Evolutionary conservation across 148 eudicot species (phyloP).

Genomic region (Heliamphora exappendiculata): DNA sequence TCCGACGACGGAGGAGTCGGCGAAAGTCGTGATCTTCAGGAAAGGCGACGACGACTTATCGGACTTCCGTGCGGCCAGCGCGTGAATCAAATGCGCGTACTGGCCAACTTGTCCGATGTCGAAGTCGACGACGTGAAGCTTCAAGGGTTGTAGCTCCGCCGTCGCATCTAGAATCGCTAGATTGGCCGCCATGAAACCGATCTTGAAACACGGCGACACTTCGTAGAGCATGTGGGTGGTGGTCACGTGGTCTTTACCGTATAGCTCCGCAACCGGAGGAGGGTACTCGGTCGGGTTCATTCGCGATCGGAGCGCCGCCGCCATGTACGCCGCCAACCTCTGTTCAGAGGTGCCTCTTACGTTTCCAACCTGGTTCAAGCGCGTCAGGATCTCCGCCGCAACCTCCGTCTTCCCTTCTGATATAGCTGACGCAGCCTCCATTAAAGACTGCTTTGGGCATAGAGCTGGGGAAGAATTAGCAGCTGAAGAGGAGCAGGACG

Average conservation of each 20-base stretch:
- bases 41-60: neutral
- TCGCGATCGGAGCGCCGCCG: slow-evolving; percentile 52
- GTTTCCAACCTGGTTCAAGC: slow-evolving; percentile 37
- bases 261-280: slow-evolving; percentile 30
- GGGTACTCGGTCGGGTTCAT: slow-evolving; percentile 30
- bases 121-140: slow-evolving; percentile 62
- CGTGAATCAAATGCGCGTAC: slow-evolving; percentile 57
- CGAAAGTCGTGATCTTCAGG: slow-evolving; percentile 54
- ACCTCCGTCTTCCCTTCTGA: slow-evolving; percentile 47
- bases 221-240: slow-evolving; percentile 47
- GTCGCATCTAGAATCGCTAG: slow-evolving; percentile 59
- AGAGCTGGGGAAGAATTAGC: slow-evolving; percentile 28
- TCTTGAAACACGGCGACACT: slow-evolving; percentile 66
- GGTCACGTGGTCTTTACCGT: slow-evolving; percentile 35
- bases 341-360: slow-evolving; percentile 51
- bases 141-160: slow-evolving; percentile 21
- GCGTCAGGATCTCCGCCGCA: slow-evolving; percentile 34
- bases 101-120: slow-evolving; percentile 64
- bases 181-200: slow-evolving; percentile 62
- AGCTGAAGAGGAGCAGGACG: slow-evolving; percentile 58
- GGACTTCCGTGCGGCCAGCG: slow-evolving; percentile 27
- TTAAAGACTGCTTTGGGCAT: slow-evolving; percentile 35
- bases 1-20: slow-evolving; percentile 23
- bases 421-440: slow-evolving; percentile 60
- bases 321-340: slow-evolving; percentile 44